Percentiles rank a stretch among this genome's conserved stretches.
These are phyloP conservation scores for Colletotrichum caudatum DNA, from an alignment of 2,329 filamentous ascomycete species.

Conservation along the genomic window DNA sequence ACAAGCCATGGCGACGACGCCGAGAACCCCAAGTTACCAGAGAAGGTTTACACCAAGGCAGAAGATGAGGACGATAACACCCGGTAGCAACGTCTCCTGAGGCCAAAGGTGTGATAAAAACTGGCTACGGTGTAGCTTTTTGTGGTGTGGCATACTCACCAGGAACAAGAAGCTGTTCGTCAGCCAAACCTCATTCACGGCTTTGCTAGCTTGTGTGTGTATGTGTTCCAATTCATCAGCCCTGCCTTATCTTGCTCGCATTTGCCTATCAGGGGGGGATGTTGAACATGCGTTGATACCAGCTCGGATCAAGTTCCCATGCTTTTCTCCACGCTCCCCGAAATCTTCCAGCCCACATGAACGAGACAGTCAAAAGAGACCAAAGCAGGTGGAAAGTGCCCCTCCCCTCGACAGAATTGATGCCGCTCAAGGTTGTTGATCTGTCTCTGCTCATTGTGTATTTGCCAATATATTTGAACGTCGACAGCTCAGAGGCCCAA, in stretches of 20 bases:
- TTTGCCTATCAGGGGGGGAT: not conserved
- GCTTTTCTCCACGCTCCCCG: not conserved
- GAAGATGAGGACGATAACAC: not conserved
- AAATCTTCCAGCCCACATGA: not conserved
- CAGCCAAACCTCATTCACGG: not conserved
- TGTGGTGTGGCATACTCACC: not conserved
- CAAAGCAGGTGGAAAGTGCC: not conserved
- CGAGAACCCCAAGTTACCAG: slow-evolving; percentile 32
- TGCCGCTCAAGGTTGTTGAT: not conserved
- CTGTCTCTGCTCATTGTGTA: not conserved
- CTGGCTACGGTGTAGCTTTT: too few relatives aligned
- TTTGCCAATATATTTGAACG: not conserved
- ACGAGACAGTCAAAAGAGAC: not conserved
- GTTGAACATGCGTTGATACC: not conserved
- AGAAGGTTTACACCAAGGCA: slow-evolving; percentile 19
- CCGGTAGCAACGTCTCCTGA: not conserved
- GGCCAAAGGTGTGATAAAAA: too few relatives aligned
- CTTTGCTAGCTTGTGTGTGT: too few relatives aligned
- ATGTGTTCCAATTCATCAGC: not conserved
- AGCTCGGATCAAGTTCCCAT: not conserved
- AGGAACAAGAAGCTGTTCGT: not conserved
- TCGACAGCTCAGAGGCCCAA: not conserved
- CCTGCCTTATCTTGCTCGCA: not conserved
- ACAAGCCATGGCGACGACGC: slow-evolving; percentile 22
- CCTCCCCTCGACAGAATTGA: not conserved